Conservation (phyloP, 768 basidiomycete genomes). For the Russula dissimulans region DNA sequence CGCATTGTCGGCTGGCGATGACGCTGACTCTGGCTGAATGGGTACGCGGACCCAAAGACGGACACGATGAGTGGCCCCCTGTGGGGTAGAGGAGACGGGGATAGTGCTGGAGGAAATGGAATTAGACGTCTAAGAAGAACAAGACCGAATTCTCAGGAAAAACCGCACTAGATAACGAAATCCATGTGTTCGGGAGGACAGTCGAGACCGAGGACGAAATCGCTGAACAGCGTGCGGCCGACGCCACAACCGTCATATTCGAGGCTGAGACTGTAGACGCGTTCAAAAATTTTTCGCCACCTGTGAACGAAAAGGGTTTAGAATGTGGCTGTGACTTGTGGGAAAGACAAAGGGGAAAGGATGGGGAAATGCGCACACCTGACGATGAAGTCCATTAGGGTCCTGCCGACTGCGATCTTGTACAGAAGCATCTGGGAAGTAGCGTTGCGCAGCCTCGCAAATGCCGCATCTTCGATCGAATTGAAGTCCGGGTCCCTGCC, state of each 20-base stretch:
- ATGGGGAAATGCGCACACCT: constrained; percentile 29
- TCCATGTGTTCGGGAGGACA: constrained; percentile 44
- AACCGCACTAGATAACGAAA: constrained; percentile 53
- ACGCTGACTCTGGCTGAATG: constrained; percentile 23
- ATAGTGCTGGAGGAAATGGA: constrained; percentile 34
- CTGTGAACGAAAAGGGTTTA: constrained; percentile 26
- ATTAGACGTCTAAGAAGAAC: neutral
- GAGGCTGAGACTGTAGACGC: constrained; percentile 45
- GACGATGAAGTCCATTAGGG: constrained; percentile 46
- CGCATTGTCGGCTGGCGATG: constrained; percentile 11
- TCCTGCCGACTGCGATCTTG: constrained; percentile 46
- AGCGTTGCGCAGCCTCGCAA: constrained; percentile 39
- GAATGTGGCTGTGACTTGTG: too few species aligned
- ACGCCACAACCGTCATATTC: constrained; percentile 61
- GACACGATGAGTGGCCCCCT: constrained; percentile 50
- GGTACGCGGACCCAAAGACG: constrained; percentile 55
- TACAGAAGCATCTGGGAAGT: constrained; percentile 43
- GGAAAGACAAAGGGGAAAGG: neutral
- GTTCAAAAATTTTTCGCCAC: constrained; percentile 39
- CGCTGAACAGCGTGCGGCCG: constrained; percentile 44
- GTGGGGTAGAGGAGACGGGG: constrained; percentile 44
- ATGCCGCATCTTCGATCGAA: constrained; percentile 46
- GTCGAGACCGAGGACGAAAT: constrained; percentile 43
- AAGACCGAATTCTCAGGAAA: too few species aligned
- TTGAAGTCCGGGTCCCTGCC: constrained; percentile 58